Evolutionary conservation across 176 grass and related monocot genomes (phyloP), one percentile per base, ranked within the genome.

Genomic region (Oryza australiensis): DNA sequence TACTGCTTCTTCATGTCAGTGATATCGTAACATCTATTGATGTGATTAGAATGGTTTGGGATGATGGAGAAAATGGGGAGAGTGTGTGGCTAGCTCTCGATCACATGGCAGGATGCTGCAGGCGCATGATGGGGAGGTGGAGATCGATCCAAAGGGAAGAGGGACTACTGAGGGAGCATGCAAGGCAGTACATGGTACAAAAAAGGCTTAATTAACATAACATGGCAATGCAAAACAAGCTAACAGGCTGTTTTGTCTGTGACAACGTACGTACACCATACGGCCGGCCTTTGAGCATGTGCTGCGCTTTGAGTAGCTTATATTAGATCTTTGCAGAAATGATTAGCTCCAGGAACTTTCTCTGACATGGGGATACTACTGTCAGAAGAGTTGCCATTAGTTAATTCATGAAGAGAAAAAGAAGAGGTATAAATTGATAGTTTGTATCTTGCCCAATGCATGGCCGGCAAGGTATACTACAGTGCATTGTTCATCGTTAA

Each of bases 281-380:
- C 9, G 12, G 10, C 0, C n/a, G 20, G 24, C 69, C 28, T 26
- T 68, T 64, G 63, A 66, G 6, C 66, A 75, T 26, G 6, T 55
- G 24, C 8, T 55, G 18, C 51, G 35, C 20, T 55, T 27, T 22
- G 28, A 27, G 64, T 24, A 24, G 51, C 16, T 72, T 64, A 77
- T 24, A 87, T 72, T 64, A 72, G 41, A 87, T 83, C 62, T 71
- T 76, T 40, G 15, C 68, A 11, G 49, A 81, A 82, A 79, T 88
- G 86, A 88, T 83, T 68, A 60, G 86, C 67, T n/a, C 28, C 22
- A 34, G 15, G 35, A 34, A 10, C 68, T 73, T 80, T 77, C 74
- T 62, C 75, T 84, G 81, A 74, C 74, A 59, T 3, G 46, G 46
- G 45, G 81, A 84, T 88, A 27, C 62, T 28, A 59, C 1, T 77